A percentile compares a stretch with the other conserved stretches of the same genome.
Conservation (phyloP, 2,329 filamentous ascomycete genomes). For the Aotearoamyces nothofagi region DNA sequence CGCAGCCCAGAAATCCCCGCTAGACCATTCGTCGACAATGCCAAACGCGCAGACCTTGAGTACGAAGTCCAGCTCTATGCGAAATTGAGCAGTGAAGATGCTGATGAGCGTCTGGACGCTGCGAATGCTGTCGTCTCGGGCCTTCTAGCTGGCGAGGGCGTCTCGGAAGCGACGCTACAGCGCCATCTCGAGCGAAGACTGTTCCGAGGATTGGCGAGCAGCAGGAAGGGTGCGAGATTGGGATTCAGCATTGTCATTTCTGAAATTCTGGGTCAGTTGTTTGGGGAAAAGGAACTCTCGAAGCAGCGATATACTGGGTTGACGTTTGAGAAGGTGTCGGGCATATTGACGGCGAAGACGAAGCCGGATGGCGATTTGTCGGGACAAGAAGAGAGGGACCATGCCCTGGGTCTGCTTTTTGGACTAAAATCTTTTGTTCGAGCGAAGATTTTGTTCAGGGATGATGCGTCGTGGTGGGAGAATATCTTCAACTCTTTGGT, state of each 20-base stretch:
- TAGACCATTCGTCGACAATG: slow-evolving; percentile 34
- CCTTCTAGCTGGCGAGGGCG: slow-evolving; percentile 33
- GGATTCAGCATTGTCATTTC: slow-evolving; percentile 84
- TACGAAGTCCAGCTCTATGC: slow-evolving; percentile 46
- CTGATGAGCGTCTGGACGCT: slow-evolving; percentile 37
- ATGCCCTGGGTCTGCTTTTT: slow-evolving; percentile 74
- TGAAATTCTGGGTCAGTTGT: slow-evolving; percentile 61
- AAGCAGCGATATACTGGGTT: slow-evolving; percentile 34
- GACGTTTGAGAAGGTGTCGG: slow-evolving; percentile 38
- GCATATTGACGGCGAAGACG: slow-evolving; percentile 38
- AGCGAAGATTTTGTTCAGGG: slow-evolving; percentile 53
- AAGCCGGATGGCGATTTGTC: slow-evolving; percentile 35
- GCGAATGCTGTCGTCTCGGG: slow-evolving; percentile 42
- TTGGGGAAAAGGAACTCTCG: slow-evolving; percentile 32
- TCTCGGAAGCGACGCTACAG: slow-evolving; percentile 35
- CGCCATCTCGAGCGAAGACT: slow-evolving; percentile 52
- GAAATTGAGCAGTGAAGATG: slow-evolving; percentile 42
- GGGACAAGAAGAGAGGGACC: slow-evolving; percentile 70
- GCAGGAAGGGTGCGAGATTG: slow-evolving; percentile 72
- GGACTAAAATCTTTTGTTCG: slow-evolving; percentile 76
- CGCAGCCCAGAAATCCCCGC: slow-evolving; percentile 9
- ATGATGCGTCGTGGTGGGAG: slow-evolving; percentile 42
- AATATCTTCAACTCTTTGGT: slow-evolving; percentile 59
- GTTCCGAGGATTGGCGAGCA: slow-evolving; percentile 78
- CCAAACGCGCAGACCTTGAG: slow-evolving; percentile 35